Percentiles rank a stretch among this genome's conserved stretches.
Evolutionary conservation across 345 rosid species (phyloP).

Genomic region (Populus ilicifolia): DNA sequence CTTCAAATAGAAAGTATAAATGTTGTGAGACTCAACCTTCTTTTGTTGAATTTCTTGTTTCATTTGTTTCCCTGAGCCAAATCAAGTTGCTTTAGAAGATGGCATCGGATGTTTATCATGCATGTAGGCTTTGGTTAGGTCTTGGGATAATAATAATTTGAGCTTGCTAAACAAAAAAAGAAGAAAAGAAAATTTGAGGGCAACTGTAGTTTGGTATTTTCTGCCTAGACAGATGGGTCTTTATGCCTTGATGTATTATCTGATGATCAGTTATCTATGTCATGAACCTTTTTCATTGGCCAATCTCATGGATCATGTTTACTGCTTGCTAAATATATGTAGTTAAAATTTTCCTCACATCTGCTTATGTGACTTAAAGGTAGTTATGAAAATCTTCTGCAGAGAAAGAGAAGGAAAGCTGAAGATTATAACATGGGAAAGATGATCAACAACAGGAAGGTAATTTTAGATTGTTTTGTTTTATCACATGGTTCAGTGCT

Average conservation of each 20-base stretch:
- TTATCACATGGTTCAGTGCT: background rate
- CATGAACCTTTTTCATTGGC: background rate
- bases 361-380: background rate
- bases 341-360: background rate
- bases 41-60: background rate
- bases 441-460: slow-evolving; percentile 65
- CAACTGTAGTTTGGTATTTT: background rate
- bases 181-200: background rate
- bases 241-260: background rate
- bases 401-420: slow-evolving; percentile 89
- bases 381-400: slow-evolving; percentile 24
- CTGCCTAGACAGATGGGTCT: background rate
- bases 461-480: slow-evolving; percentile 17
- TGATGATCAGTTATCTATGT: background rate
- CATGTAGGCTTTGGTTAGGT: background rate
- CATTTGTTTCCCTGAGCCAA: background rate
- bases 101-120: background rate
- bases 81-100: background rate
- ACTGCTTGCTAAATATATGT: background rate
- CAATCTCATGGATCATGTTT: background rate
- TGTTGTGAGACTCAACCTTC: background rate
- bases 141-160: background rate
- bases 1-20: background rate
- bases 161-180: background rate
- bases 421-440: slow-evolving; percentile 60